Conservation (phyloP, 1,284 basidiomycete genomes). For the Neotropicomus parvogracilis region DNA sequence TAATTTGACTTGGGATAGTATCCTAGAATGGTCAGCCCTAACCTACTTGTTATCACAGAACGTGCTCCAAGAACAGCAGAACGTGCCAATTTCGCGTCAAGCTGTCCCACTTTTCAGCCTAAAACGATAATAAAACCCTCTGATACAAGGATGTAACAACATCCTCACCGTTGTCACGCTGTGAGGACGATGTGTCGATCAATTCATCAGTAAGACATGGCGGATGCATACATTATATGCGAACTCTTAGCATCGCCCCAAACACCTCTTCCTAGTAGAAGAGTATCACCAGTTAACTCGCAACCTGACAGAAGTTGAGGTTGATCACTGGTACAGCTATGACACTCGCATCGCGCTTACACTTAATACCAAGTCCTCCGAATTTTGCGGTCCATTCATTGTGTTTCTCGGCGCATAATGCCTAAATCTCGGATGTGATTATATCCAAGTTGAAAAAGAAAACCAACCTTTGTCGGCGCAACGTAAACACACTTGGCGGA, state of each 20-base stretch:
- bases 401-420: conserved; percentile 81
- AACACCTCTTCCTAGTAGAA: conserved; percentile 52
- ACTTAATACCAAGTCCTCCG: conserved; percentile 67
- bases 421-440: conserved; percentile 42
- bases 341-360: conserved; percentile 39
- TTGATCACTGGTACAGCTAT: background rate
- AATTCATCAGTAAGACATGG: conserved; percentile 7
- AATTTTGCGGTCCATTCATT: conserved; percentile 86
- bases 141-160: background rate
- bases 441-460: background rate
- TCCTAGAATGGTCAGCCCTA: conserved; percentile 63
- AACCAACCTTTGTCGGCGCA: conserved; percentile 82
- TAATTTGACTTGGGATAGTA: conserved; percentile 68
- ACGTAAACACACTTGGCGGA: conserved; percentile 82
- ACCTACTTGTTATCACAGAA: conserved; percentile 10
- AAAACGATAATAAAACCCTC: conserved; percentile 1
- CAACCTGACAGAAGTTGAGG: conserved; percentile 49
- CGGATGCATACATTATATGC: conserved; percentile 62
- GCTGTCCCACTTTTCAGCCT: conserved; percentile 96
- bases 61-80: background rate
- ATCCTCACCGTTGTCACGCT: conserved; percentile 72
- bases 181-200: conserved; percentile 4
- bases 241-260: conserved; percentile 74
- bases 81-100: conserved; percentile 81
- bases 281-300: conserved; percentile 91